Percentiles rank a stretch among this genome's conserved stretches.
Conservation (phyloP, 129 eudicot genomes). For the Silybum marianum region DNA sequence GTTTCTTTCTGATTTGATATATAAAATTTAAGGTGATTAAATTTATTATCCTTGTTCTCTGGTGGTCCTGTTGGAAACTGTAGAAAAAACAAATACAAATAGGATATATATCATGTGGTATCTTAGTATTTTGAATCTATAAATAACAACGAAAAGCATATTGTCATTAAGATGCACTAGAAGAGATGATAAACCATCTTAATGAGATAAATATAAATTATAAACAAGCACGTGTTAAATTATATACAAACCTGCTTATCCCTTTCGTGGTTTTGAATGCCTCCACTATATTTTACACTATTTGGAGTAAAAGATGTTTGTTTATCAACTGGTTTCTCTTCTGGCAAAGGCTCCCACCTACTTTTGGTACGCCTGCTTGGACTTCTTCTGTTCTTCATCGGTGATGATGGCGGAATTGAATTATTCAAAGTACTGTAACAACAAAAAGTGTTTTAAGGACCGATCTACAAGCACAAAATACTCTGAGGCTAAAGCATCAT, state of each 20-base stretch:
- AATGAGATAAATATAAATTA: background rate
- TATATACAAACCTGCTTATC: slow-evolving; percentile 57
- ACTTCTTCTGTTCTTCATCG: slow-evolving; percentile 64
- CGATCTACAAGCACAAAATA: slow-evolving; percentile 9
- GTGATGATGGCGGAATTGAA: slow-evolving; percentile 42
- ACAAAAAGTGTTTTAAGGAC: background rate
- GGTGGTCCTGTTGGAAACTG: slow-evolving; percentile 70
- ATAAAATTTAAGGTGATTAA: slow-evolving; percentile 48
- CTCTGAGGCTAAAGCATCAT: background rate
- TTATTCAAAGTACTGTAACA: slow-evolving; percentile 36
- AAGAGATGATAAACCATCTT: background rate
- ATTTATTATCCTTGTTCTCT: slow-evolving; percentile 52
- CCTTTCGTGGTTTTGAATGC: slow-evolving; percentile 43
- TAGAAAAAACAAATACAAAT: slow-evolving; percentile 11
- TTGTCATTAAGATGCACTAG: background rate
- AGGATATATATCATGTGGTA: background rate
- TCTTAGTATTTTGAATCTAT: background rate
- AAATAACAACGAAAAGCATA: background rate
- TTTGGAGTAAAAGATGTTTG: slow-evolving; percentile 40
- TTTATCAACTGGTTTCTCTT: slow-evolving; percentile 61
- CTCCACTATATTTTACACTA: slow-evolving; percentile 47
- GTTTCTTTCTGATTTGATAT: slow-evolving; percentile 49
- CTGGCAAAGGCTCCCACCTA: slow-evolving; percentile 97
- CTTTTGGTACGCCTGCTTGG: slow-evolving; percentile 87
- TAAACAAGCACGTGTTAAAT: background rate